These are phyloP conservation scores for Sporothrix euskadiensis DNA, from an alignment of 2,329 filamentous ascomycete species.

Conservation along the genomic window DNA sequence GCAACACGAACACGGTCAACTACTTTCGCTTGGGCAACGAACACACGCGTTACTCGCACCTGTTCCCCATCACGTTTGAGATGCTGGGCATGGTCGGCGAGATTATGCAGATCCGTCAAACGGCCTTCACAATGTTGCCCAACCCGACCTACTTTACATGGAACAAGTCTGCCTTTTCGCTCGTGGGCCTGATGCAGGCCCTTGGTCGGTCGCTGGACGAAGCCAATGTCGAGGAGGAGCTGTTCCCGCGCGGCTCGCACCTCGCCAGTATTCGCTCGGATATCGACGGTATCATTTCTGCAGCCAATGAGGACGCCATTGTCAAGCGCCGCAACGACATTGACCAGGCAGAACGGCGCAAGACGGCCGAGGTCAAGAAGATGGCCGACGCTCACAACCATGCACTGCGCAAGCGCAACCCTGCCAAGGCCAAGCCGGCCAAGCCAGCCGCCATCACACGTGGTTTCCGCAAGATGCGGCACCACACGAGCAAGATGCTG, in stretches of 20 bases:
- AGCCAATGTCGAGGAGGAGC: not conserved
- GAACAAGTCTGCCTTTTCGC: conserved; percentile 51
- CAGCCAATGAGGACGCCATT: not conserved
- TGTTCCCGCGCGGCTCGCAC: not conserved
- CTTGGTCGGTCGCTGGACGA: conserved; percentile 12
- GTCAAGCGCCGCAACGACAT: conserved; percentile 2
- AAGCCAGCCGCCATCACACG: conserved; percentile 7
- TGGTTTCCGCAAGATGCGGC: not conserved
- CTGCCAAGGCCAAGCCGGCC: not conserved
- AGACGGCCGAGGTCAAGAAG: not conserved
- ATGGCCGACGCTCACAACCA: not conserved
- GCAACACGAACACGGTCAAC: conserved; percentile 54
- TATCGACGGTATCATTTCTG: conserved; percentile 40
- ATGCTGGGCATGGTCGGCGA: conserved; percentile 58
- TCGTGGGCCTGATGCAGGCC: conserved; percentile 44
- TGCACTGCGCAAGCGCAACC: not conserved
- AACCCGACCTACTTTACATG: conserved; percentile 57
- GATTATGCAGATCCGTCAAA: conserved; percentile 52
- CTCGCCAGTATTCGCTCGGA: conserved; percentile 13
- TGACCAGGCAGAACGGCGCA: not conserved
- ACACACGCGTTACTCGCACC: conserved; percentile 46
- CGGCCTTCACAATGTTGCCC: conserved; percentile 55
- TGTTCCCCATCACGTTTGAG: conserved; percentile 59
- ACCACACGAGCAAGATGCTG: not conserved
- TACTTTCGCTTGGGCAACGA: conserved; percentile 43